Base-by-base conservation (phyloP, 148 eudicot genomes). In the Fagopyrum tataricum region DNA sequence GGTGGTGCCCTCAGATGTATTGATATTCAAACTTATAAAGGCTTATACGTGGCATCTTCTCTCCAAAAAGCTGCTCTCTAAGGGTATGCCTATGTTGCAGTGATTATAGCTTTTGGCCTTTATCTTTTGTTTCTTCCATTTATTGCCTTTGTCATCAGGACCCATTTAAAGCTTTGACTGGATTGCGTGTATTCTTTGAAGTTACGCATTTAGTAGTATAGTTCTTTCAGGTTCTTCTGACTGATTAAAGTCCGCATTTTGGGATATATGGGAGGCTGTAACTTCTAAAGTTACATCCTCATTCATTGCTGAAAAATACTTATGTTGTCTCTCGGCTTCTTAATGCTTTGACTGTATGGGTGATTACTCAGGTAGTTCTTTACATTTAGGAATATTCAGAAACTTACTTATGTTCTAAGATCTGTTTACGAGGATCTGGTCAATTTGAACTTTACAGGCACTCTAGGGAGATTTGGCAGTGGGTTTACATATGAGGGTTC, bases 21-120 rank as follows among this genome's bases (percentile, higher is more conserved):
- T 85, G 56, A 72, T 91, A 58, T 84, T 87, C 62, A 94, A 84
- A 78, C 90, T 85, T 76, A 80, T 94, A 82, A 94, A 88, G 82
- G 75, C 85, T 23, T 94, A 94, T 83, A 82, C 90, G 85, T 82
- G 87, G 69, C 98, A 40, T 91, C 98, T 74, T 79, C 95, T 76
- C 97, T 94, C 73, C 85, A 93, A 71, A 94, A 89, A 82, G 97
- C 93, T 80, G 95, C n/a, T n/a, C 98, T 71, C 80, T 94, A 70
- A 82, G 83, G 97, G 98, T 93, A n/a, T n/a, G n/a, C 66, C 68
- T 41, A 47, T 72, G 52, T 18, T 72, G 73, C 70, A 20, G 11
- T 17, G 56, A 71, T 6, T 52, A 75, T 10, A 4, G 9, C 42
- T 53, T 69, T 47, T 12, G 18, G n/a, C n/a, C n/a, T 52, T 43